Base-by-base conservation (phyloP, 441 rosid species). In the Macaranga tanarius region DNA sequence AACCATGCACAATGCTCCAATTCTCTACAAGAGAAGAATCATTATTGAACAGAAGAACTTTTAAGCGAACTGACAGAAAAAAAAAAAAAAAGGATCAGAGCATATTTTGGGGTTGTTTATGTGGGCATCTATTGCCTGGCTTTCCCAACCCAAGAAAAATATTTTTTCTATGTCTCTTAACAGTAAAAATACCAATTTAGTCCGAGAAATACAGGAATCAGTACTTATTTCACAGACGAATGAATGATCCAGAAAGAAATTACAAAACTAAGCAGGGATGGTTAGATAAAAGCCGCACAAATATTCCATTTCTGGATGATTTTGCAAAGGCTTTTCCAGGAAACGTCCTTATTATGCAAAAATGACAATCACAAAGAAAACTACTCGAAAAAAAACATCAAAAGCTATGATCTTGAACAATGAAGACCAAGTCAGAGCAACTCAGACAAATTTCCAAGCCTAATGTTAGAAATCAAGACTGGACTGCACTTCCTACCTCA, bases 341-440 rank as follows among this genome's bases (percentile, higher is more conserved):
- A 55, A 57, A 45, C 17, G 50, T 61, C 10, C 23, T 50, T 13
- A 61, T 47, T n/a, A 13, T 47, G 59, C 25, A 38, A 51, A 62
- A 62, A 62, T 50, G 68, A 72, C 62, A 70, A 60, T 2, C 12
- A 31, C 11, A 50, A 71, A 38, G 22, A 28, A 47, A 48, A n/a
- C 58, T 25, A 19, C 59, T 9, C 7, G 23, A 34, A 54, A 7
- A 7, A 51, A 12, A 20, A 48, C 31, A 2, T 38, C 23, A 12
- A 34, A 9, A 34, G 47, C 23, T 34, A 62, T 19, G 5, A 31
- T 34, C 10, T 38, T 58, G 64, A 15, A 31, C 23, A 23, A 0
- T 19, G 55, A 70, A 57, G 73, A 70, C 73, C 63, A 40, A 70
- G 55, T 70, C 73, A 70, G 17, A 34, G 31, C 16, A 3, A 31